Evolutionary conservation across 192 early-diverging fungal genomes (phyloP).

Genomic region (Gryganskiella cystojenkinii): DNA sequence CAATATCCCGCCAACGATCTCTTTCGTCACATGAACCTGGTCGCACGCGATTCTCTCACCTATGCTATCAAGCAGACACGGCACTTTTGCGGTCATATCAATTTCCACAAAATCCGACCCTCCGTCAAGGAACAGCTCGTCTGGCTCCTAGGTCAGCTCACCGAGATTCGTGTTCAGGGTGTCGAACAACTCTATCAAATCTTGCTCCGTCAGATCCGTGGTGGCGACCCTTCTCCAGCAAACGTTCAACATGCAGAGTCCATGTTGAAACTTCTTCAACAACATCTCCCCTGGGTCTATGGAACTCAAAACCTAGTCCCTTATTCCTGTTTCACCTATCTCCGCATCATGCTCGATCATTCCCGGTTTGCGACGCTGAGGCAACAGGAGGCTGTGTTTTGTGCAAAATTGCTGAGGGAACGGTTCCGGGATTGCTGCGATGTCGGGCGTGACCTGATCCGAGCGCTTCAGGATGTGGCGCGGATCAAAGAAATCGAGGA

Average conservation of each 20-base stretch:
- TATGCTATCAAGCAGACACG: slow-evolving; percentile 36
- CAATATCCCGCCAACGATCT: slow-evolving; percentile 28
- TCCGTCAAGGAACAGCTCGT: slow-evolving; percentile 57
- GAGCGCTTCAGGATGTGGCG: slow-evolving; percentile 71
- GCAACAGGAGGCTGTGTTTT: slow-evolving; percentile 60
- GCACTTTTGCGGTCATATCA: slow-evolving; percentile 23
- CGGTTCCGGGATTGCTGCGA: slow-evolving; percentile 67
- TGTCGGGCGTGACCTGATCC: slow-evolving; percentile 75
- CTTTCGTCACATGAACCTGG: slow-evolving; percentile 69
- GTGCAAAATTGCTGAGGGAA: slow-evolving; percentile 62
- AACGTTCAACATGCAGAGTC: slow-evolving; percentile 63
- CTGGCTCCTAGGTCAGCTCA: slow-evolving; percentile 70
- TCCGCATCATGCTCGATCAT: slow-evolving; percentile 66
- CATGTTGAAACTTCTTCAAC: slow-evolving; percentile 60
- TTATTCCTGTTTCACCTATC: slow-evolving; percentile 36
- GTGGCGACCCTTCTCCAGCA: slow-evolving; percentile 62
- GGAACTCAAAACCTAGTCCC: slow-evolving; percentile 23
- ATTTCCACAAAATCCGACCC: slow-evolving; percentile 34
- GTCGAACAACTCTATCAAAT: slow-evolving; percentile 64
- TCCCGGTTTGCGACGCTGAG: slow-evolving; percentile 52
- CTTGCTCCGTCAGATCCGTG: slow-evolving; percentile 68
- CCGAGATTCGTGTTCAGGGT: slow-evolving; percentile 54
- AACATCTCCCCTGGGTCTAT: slow-evolving; percentile 47
- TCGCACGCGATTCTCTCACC: slow-evolving; percentile 65
- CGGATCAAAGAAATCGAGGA: slow-evolving; percentile 61